Conservation (phyloP, 306 rosid genomes). For the Fagus sylvatica region DNA sequence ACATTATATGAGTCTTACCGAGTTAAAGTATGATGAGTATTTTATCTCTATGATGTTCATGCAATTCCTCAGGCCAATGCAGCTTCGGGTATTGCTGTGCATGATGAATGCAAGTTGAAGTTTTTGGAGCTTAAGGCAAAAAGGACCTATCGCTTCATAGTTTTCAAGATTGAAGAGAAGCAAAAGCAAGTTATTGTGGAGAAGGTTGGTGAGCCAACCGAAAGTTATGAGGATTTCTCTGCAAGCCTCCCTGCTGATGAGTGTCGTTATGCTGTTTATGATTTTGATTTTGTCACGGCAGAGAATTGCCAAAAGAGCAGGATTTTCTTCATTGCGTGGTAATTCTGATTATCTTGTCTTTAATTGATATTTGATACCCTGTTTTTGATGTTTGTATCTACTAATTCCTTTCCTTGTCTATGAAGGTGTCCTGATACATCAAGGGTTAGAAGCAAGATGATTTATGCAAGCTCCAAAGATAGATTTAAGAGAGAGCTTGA, state of each 20-base stretch:
- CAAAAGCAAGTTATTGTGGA: slow-evolving; percentile 85
- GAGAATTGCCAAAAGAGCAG: slow-evolving; percentile 80
- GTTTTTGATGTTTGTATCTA: background rate
- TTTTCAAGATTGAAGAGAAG: slow-evolving; percentile 84
- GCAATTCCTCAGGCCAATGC: slow-evolving; percentile 63
- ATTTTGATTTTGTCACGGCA: slow-evolving; percentile 74
- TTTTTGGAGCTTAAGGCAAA: slow-evolving; percentile 80
- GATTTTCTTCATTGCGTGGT: slow-evolving; percentile 85
- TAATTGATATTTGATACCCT: background rate
- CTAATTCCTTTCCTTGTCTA: slow-evolving; percentile 16
- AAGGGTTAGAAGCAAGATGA: slow-evolving; percentile 91
- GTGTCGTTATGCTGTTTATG: slow-evolving; percentile 84
- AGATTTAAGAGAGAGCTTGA: slow-evolving; percentile 95
- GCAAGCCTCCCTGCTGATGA: slow-evolving; percentile 78
- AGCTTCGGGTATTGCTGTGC: slow-evolving; percentile 79
- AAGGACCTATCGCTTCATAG: slow-evolving; percentile 68
- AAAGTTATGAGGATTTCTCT: slow-evolving; percentile 65
- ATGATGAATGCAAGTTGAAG: slow-evolving; percentile 79
- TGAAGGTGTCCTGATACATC: slow-evolving; percentile 81
- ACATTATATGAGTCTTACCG: background rate
- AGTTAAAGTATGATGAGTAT: background rate
- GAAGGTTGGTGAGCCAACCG: slow-evolving; percentile 71
- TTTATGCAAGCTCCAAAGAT: slow-evolving; percentile 88
- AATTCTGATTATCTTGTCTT: slow-evolving; percentile 11
- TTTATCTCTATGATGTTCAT: background rate